Conservation (phyloP, 495 filamentous ascomycete genomes). For the Parathielavia appendiculata region DNA sequence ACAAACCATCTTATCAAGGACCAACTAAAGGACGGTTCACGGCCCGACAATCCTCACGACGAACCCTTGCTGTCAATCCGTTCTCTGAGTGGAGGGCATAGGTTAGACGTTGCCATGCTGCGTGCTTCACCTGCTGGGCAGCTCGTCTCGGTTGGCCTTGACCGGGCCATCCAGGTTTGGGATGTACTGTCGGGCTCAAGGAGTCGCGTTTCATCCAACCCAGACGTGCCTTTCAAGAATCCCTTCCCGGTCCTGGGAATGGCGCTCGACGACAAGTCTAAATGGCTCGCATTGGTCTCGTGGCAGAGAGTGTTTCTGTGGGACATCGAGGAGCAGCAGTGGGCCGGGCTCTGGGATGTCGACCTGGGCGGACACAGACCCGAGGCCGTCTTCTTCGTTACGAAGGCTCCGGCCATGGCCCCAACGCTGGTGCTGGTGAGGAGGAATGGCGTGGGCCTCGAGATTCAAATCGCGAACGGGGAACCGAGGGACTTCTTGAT, state of each 20-base stretch:
- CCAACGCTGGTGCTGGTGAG: constrained; percentile 51
- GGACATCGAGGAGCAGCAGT: constrained; percentile 49
- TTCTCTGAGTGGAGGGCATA: constrained; percentile 55
- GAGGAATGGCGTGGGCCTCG: constrained; percentile 52
- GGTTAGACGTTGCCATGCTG: constrained; percentile 59
- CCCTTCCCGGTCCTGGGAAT: constrained; percentile 56
- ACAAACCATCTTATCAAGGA: constrained; percentile 63
- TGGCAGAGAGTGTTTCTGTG: constrained; percentile 51
- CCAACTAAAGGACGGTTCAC: constrained; percentile 35
- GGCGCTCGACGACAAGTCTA: constrained; percentile 54
- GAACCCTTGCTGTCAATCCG: constrained; percentile 52
- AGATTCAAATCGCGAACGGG: constrained; percentile 38
- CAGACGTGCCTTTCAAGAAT: constrained; percentile 30
- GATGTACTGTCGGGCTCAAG: constrained; percentile 43
- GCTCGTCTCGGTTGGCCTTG: constrained; percentile 61
- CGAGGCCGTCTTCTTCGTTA: constrained; percentile 54
- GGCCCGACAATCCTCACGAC: constrained; percentile 37
- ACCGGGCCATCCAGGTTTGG: constrained; percentile 58
- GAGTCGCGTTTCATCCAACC: constrained; percentile 37
- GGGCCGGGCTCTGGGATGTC: constrained; percentile 43
- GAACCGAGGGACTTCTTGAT: constrained; percentile 36
- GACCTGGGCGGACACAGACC: constrained; percentile 50
- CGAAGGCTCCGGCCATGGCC: constrained; percentile 28
- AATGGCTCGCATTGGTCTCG: constrained; percentile 60
- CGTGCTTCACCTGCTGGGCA: constrained; percentile 52